These are phyloP conservation scores for Geotrichum australiense DNA, from an alignment of 1,139 yeast species.

Conservation along the genomic window DNA sequence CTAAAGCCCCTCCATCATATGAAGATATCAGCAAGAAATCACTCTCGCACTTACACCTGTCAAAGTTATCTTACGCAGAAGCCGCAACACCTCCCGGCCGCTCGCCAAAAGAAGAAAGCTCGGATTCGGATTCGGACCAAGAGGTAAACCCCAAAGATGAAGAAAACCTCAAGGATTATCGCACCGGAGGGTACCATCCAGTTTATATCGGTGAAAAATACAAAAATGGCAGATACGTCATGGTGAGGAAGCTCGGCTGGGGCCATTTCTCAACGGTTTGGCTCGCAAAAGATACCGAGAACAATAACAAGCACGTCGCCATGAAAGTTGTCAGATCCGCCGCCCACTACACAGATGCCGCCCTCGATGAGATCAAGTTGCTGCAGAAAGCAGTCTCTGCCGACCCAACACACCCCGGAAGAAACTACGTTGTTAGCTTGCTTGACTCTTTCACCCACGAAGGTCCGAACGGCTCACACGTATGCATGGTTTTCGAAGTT, in stretches of 20 bases:
- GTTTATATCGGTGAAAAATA: constrained; percentile 64
- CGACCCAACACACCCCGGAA: constrained; percentile 62
- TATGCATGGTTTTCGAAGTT: constrained; percentile 87
- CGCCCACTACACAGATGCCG: constrained; percentile 69
- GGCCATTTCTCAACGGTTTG: constrained; percentile 89
- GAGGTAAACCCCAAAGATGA: constrained; percentile 37
- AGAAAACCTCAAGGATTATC: constrained; percentile 66
- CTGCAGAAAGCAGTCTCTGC: constrained; percentile 44
- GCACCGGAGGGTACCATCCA: constrained; percentile 84
- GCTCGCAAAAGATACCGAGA: constrained; percentile 55
- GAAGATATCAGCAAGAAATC: constrained; percentile 1
- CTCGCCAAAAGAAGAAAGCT: not conserved
- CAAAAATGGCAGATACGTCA: constrained; percentile 53
- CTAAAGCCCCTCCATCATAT: not conserved
- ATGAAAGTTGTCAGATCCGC: constrained; percentile 74
- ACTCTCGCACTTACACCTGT: not conserved
- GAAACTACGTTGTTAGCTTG: constrained; percentile 58
- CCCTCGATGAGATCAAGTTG: constrained; percentile 72
- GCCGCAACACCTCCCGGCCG: not conserved
- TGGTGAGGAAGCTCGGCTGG: constrained; percentile 82
- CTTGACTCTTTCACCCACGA: constrained; percentile 68
- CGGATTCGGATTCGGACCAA: constrained; percentile 11
- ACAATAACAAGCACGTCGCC: constrained; percentile 57
- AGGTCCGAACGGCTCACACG: constrained; percentile 78
- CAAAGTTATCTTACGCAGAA: not conserved